phyloP scores from a whole-genome alignment of 257 asterid genomes.

The Gardenia jasminoides region DNA sequence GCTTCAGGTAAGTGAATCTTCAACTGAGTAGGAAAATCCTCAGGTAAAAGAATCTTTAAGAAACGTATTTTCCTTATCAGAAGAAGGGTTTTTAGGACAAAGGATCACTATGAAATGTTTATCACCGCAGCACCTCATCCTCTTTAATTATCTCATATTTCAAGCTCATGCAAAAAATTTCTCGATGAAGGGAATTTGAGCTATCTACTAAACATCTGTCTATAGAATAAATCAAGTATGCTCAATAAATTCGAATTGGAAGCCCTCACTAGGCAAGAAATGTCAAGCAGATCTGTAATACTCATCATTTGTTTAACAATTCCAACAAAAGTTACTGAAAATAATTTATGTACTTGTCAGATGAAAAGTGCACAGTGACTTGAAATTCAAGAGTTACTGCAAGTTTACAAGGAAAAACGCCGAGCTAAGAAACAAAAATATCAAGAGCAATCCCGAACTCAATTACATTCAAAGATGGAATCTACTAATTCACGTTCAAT shows the following conservation, averaged over 20 bases:
- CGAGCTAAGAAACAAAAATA: neutral
- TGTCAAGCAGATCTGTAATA: neutral
- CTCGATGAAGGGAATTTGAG: neutral
- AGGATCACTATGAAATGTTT: neutral
- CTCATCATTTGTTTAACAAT: neutral
- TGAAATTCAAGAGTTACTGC: neutral
- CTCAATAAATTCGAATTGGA: too few species aligned
- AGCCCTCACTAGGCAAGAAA: neutral
- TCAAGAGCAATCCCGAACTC: neutral
- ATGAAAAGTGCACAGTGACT: neutral
- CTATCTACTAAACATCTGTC: neutral
- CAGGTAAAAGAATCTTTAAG: neutral
- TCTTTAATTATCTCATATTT: neutral
- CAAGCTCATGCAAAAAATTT: neutral
- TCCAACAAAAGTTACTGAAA: too few species aligned
- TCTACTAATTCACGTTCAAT: neutral
- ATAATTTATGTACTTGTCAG: neutral
- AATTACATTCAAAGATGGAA: neutral
- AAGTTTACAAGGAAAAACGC: neutral
- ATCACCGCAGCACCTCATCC: neutral
- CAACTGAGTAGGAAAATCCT: too few species aligned
- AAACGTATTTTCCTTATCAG: neutral
- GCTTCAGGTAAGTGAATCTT: neutral
- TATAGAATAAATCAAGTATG: too few species aligned
- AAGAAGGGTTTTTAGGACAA: neutral